Evolutionary conservation across 306 rosid species (phyloP), one percentile per base, ranked within the genome.

Genomic region (Sicyos edulis): DNA sequence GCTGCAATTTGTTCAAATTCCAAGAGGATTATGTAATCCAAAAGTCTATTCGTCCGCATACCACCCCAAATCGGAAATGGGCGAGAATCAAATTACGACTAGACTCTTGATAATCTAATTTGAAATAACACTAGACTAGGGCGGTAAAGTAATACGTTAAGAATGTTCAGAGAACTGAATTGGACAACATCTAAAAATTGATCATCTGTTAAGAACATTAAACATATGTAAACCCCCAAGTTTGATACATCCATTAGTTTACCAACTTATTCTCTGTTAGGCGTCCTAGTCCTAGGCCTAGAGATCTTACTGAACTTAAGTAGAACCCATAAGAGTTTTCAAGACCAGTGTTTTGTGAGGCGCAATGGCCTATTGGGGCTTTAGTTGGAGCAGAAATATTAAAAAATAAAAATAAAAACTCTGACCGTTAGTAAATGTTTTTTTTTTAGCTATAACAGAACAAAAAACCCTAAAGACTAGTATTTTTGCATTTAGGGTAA

Each of bases 41-140:
- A 32, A 21, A n/a, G 56, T 24, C 55, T 45, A 67, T 67, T 67
- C 10, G 71, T n/a, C 71, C 70, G 37, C 16, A 17, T 37, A 29
- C 11, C 9, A 7, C 71, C 58, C 57, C 40, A 1, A 49, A 21
- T 24, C 0, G 15, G 14, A 21, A 50, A 68, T 44, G 73, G 44
- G 37, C 45, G 54, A 21, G 17, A 60, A 44, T 26, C 29, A 49
- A 66, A 66, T 44, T 20, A 12, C 55, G 9, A 65, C 40, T 29
- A 20, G 3, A 15, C 6, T 53, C 37, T 44, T 19, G 37, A 44
- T 6, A 10, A 20, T 66, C 3, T 20, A 17, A 19, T 12, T 66
- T 37, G 29, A 64, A 40, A 29, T 64, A 56, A 63, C 40, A n/a
- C 8, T 45, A 19, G 37, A 55, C 54, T 47, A 66, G 10, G 12